phyloP scores from a whole-genome alignment of 768 basidiomycete genomes.

The Termitomyces heimii region DNA sequence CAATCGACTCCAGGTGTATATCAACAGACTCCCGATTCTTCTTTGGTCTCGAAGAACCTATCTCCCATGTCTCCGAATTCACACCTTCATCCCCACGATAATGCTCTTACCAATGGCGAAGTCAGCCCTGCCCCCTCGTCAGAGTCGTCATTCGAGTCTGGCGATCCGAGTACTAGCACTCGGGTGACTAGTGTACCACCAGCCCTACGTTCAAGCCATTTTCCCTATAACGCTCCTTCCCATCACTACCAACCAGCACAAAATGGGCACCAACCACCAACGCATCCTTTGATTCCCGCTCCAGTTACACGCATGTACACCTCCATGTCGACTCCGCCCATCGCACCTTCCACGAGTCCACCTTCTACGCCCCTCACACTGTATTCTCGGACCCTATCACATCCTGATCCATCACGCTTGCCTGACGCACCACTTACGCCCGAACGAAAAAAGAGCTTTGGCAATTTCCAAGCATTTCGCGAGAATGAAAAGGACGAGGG shows the following conservation, averaged over 20 bases:
- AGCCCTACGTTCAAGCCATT: background rate
- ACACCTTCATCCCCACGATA: constrained; percentile 1
- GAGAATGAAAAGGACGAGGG: constrained; percentile 6
- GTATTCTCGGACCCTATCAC: background rate
- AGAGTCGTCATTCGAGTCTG: constrained; percentile 7
- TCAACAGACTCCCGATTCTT: background rate
- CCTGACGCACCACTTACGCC: background rate
- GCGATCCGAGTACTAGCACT: background rate
- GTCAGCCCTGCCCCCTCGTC: constrained; percentile 8
- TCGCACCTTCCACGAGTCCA: background rate
- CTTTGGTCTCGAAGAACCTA: background rate
- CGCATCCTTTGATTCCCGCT: constrained; percentile 12
- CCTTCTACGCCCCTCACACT: background rate
- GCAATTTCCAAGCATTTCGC: constrained; percentile 1
- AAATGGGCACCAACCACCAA: constrained; percentile 1
- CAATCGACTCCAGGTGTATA: constrained; percentile 1
- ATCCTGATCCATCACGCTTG: background rate
- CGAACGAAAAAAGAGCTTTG: constrained; percentile 10
- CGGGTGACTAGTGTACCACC: background rate
- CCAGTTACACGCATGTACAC: constrained; percentile 3
- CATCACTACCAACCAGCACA: constrained; percentile 5
- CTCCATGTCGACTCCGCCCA: constrained; percentile 10
- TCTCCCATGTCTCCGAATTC: background rate
- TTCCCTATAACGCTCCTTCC: background rate
- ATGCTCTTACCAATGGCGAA: constrained; percentile 3